Base-by-base conservation (phyloP, 2,329 filamentous ascomycete genomes). In the Metarhizium brunneum region DNA sequence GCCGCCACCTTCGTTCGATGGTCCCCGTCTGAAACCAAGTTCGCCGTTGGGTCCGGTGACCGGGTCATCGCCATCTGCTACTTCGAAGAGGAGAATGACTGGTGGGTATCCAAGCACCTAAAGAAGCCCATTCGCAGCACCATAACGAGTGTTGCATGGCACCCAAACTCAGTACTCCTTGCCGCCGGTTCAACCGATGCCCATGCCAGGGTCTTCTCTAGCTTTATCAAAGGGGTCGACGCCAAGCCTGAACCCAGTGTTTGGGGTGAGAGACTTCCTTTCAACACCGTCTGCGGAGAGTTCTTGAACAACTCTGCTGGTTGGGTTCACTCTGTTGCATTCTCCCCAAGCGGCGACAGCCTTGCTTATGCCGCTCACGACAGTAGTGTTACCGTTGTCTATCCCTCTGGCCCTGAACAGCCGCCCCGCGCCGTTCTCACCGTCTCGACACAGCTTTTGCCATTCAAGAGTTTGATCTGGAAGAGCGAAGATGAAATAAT, bases 71-170 rank as follows among this genome's bases (percentile, higher is more conserved):
- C 94, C 45, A 83, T 97, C 64, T 99, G 94, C 80, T 97, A 97
- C 77, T 99, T 99, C 65, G 94, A 99, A 69, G 90, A 96, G 71
- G 94, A 99, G 73, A 96, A 99, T 73, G 92, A 99, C 77, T 99
- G 94, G 94, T 99, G 94, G 94, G 92, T 99, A 47, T 96, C 92
- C 42, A 99, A 99, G 80, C 94, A 99, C 74, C 76, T 99, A 68
- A 97, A 97, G 84, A 99, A 97, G 82, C 94, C 94, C 20, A 95
- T 99, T 66, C 88, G 92, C 63, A 96, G 91, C 70, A 99, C 94
- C 56, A 92, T 99, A 65, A 97, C 94, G 55, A 91, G 88, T 16
- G 84, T 99, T 48, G 86, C 87, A 56, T 99, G 94, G 94, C 94
- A 99, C 73, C 94, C 94, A 40, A 99, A 99, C 79, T 95, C 89